Evolutionary conservation across 2,329 filamentous ascomycete genomes (phyloP).

Genomic region (Zymoseptoria crescenta): DNA sequence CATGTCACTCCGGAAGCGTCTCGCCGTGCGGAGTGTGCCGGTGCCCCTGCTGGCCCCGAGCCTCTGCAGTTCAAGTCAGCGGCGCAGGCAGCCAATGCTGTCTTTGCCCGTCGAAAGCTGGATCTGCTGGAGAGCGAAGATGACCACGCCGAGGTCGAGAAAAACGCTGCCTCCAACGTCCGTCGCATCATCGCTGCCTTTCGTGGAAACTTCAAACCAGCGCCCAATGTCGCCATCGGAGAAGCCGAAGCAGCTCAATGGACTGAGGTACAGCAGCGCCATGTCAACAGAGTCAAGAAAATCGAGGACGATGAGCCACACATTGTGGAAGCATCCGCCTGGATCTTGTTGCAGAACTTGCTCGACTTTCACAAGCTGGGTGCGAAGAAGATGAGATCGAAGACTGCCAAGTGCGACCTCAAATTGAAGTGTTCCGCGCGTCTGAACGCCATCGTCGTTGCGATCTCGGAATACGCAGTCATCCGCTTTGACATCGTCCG

Average conservation of each 20-base stretch:
- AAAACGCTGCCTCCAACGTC: conserved; percentile 4
- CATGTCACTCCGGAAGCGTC: background rate
- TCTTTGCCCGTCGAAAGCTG: background rate
- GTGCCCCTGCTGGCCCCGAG: background rate
- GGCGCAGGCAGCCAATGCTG: background rate
- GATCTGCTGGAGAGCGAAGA: background rate
- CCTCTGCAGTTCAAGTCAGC: background rate
- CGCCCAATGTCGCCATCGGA: conserved; percentile 5
- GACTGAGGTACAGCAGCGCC: conserved; percentile 7
- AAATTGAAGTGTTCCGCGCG: conserved; percentile 9
- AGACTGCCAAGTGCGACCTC: background rate
- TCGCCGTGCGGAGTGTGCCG: background rate
- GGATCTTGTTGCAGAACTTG: conserved; percentile 10
- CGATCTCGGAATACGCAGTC: conserved; percentile 10
- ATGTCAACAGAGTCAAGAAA: conserved; percentile 10
- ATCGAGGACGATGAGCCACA: conserved; percentile 1
- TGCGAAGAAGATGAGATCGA: background rate
- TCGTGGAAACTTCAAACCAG: background rate
- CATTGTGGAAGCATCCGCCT: conserved; percentile 9
- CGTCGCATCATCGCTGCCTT: conserved; percentile 7
- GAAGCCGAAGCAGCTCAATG: conserved; percentile 5
- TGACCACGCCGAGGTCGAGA: conserved; percentile 7
- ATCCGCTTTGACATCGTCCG: conserved; percentile 14
- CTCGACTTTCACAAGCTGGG: conserved; percentile 10
- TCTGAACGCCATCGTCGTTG: conserved; percentile 5